A percentile compares a stretch with the other conserved stretches of the same genome.
Evolutionary conservation across 2,329 filamentous ascomycete species (phyloP).

Genomic region (Biscogniauxia sp.): DNA sequence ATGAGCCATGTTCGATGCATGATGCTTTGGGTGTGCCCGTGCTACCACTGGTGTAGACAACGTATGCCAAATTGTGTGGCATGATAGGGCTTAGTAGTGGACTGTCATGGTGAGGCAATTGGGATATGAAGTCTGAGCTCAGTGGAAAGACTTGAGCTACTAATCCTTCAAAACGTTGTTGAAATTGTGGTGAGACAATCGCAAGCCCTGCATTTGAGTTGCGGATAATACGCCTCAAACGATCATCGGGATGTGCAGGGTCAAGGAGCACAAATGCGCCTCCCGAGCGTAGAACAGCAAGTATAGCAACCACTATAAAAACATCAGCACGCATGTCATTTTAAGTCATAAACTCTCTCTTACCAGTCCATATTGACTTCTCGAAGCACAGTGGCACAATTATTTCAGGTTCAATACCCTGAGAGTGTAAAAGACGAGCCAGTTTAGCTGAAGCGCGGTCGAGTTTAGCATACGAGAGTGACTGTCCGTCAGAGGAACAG

Average conservation of each 20-base stretch:
- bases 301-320: constrained; percentile 14
- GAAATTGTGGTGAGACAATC: background rate
- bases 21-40: constrained; percentile 49
- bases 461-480: constrained; percentile 21
- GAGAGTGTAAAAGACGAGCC: background rate
- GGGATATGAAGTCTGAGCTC: background rate
- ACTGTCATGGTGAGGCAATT: constrained; percentile 1
- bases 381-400: constrained; percentile 13
- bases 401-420: constrained; percentile 3
- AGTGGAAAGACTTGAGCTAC: background rate
- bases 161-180: background rate
- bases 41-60: constrained; percentile 50
- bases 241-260: constrained; percentile 19
- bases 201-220: constrained; percentile 9
- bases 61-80: constrained; percentile 23
- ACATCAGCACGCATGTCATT: background rate
- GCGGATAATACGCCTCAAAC: constrained; percentile 13
- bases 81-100: background rate
- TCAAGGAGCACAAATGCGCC: constrained; percentile 31
- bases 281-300: constrained; percentile 29
- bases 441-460: constrained; percentile 18
- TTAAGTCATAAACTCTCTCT: background rate
- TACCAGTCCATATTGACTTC: constrained; percentile 13
- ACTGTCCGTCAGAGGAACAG: constrained; percentile 8
- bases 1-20: constrained; percentile 24